phyloP scores from a whole-genome alignment of 2,329 filamentous ascomycete species.

The Parastagonospora avenae region DNA sequence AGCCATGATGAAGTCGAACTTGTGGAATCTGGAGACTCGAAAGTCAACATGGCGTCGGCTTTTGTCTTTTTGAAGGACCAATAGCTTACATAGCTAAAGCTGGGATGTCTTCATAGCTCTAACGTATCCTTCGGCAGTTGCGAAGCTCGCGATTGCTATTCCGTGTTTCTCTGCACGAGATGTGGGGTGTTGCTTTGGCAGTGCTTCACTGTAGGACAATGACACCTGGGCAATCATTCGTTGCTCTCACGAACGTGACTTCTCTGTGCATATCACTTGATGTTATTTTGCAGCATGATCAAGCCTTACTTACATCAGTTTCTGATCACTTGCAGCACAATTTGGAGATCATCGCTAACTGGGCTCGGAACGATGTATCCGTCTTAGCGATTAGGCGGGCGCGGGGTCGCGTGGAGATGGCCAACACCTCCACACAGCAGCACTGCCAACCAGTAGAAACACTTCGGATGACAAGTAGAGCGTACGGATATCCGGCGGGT shows the following conservation, averaged over 20 bases:
- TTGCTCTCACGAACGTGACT: neutral
- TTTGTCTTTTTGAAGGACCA: neutral
- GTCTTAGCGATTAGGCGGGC: neutral
- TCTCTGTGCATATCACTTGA: too few species aligned
- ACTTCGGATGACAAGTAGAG: neutral
- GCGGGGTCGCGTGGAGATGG: neutral
- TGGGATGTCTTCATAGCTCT: neutral
- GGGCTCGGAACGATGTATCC: neutral
- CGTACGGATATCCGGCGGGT: neutral
- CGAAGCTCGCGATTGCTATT: slow-evolving; percentile 15
- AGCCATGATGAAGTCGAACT: slow-evolving; percentile 25
- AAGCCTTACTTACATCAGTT: neutral
- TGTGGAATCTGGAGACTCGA: neutral
- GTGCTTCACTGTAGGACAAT: neutral
- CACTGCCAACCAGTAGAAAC: too few species aligned
- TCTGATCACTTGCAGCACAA: neutral
- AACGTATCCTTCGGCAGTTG: slow-evolving; percentile 30
- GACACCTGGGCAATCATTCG: neutral
- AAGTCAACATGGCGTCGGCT: neutral
- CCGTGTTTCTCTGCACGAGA: slow-evolving; percentile 7
- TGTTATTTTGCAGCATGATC: too few species aligned
- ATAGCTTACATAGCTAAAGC: slow-evolving; percentile 6
- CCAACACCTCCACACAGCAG: neutral
- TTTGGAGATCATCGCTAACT: neutral
- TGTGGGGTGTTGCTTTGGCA: slow-evolving; percentile 12